phyloP scores from a whole-genome alignment of 306 rosid species.

The barrel medic (Medicago truncatula) region DNA sequence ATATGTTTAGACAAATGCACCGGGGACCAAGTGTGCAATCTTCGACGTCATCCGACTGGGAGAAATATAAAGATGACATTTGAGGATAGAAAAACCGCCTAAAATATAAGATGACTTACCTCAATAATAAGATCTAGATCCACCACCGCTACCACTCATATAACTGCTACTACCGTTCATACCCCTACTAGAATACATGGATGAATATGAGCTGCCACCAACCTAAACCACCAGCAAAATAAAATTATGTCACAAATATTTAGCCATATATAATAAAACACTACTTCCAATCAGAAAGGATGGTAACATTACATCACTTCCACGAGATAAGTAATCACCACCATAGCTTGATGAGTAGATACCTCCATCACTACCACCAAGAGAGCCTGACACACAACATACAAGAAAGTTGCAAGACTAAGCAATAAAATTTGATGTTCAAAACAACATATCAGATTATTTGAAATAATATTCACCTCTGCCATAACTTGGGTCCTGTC shows the following conservation, averaged over 20 bases:
- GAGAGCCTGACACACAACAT: slow-evolving; percentile 66
- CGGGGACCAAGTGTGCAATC: slow-evolving; percentile 65
- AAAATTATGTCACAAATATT: background rate
- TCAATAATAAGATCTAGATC: slow-evolving; percentile 90
- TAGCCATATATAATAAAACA: slow-evolving; percentile 12
- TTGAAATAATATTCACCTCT: slow-evolving; percentile 55
- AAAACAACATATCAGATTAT: slow-evolving; percentile 34
- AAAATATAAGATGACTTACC: slow-evolving; percentile 52
- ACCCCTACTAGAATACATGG: slow-evolving; percentile 78
- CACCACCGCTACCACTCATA: slow-evolving; percentile 63
- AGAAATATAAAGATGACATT: slow-evolving; percentile 2
- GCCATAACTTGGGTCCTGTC: slow-evolving; percentile 62
- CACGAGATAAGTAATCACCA: slow-evolving; percentile 76
- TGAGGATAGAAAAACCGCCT: too few species aligned
- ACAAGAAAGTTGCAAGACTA: slow-evolving; percentile 14
- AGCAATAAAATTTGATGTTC: slow-evolving; percentile 14
- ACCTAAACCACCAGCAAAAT: slow-evolving; percentile 55
- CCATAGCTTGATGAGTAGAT: slow-evolving; percentile 89
- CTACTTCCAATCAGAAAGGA: slow-evolving; percentile 25
- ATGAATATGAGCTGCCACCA: slow-evolving; percentile 81
- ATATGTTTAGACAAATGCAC: slow-evolving; percentile 86
- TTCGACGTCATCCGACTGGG: slow-evolving; percentile 57
- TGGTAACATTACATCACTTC: slow-evolving; percentile 72
- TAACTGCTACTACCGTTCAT: slow-evolving; percentile 77
- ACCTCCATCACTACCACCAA: slow-evolving; percentile 72